Conservation (phyloP, 1,284 basidiomycete species). For the Tilletia walkeri region DNA sequence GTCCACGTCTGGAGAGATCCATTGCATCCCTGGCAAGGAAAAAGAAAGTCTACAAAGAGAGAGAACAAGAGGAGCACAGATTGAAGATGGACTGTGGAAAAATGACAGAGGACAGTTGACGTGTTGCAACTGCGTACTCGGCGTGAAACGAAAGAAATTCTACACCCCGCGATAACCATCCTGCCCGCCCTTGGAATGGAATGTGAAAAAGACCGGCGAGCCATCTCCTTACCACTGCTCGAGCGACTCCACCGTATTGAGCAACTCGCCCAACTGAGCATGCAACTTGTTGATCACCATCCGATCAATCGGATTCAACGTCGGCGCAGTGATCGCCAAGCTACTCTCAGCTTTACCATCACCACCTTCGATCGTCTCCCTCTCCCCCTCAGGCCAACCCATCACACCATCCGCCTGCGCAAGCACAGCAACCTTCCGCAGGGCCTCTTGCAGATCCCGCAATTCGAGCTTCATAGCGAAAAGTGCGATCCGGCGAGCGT, state of each 20-base stretch:
- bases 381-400: neutral
- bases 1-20: too few relatives aligned
- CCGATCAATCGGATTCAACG: conserved; percentile 50
- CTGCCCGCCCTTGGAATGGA: too few relatives aligned
- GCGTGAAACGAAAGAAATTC: too few relatives aligned
- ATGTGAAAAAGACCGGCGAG: too few relatives aligned
- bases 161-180: too few relatives aligned
- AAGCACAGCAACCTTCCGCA: conserved; percentile 42
- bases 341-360: neutral
- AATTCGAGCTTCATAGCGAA: conserved; percentile 54
- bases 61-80: neutral
- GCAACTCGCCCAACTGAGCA: conserved; percentile 43
- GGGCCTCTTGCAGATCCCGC: conserved; percentile 43
- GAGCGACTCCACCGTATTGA: conserved; percentile 47
- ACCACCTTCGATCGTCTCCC: neutral
- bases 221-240: conserved; percentile 25
- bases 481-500: conserved; percentile 51
- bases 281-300: conserved; percentile 50
- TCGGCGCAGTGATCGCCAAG: neutral
- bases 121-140: too few relatives aligned
- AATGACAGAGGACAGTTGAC: too few relatives aligned
- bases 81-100: too few relatives aligned
- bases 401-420: conserved; percentile 18
- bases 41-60: too few relatives aligned
- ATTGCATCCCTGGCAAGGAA: too few relatives aligned